Conservation (phyloP, 176 grass and related monocot genomes). For the Oryza meyeriana region DNA sequence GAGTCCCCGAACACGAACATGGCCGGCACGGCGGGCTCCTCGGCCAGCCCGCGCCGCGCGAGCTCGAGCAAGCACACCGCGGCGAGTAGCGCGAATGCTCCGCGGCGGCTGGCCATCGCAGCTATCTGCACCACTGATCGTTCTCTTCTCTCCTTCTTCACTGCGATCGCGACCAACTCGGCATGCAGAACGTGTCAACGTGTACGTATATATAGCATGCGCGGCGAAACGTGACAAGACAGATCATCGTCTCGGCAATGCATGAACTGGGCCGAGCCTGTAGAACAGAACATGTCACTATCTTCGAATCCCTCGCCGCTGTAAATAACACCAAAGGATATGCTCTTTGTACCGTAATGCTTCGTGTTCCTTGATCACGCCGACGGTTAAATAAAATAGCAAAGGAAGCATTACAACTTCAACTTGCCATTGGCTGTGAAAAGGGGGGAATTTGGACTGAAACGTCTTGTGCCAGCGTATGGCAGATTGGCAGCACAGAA, state of each 20-base stretch:
- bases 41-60: background rate
- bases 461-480: background rate
- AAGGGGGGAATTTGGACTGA: background rate
- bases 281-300: background rate
- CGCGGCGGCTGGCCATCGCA: background rate
- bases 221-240: background rate
- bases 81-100: background rate
- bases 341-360: background rate
- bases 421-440: background rate
- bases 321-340: conserved; percentile 6
- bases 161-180: background rate
- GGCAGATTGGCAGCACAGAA: background rate
- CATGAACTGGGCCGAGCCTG: background rate
- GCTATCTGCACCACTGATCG: background rate
- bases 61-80: conserved; percentile 32
- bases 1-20: conserved; percentile 91
- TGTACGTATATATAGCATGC: conserved; percentile 4
- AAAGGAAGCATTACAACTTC: background rate
- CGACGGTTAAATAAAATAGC: background rate
- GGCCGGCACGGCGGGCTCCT: conserved; percentile 44
- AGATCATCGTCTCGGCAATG: background rate
- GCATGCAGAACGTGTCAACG: background rate
- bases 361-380: background rate
- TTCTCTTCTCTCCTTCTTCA: background rate
- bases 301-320: conserved; percentile 7